Conservation (phyloP, 2,329 filamentous ascomycete species). For the Emergomyces orientalis region DNA sequence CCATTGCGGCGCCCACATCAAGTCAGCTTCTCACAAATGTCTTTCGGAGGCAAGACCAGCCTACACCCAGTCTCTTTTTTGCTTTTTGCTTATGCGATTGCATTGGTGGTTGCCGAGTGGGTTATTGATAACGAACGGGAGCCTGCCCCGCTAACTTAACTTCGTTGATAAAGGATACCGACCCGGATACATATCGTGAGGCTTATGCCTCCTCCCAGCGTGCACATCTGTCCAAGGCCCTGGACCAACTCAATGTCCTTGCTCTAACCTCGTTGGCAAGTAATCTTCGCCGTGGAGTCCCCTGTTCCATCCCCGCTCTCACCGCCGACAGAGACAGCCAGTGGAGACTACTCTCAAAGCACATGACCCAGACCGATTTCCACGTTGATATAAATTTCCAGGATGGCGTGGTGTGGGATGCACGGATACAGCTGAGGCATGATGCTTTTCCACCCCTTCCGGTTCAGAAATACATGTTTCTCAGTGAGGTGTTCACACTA, state of each 20-base stretch:
- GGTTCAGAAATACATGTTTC: slow-evolving; percentile 6
- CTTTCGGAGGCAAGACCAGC: slow-evolving; percentile 5
- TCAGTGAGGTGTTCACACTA: slow-evolving; percentile 4
- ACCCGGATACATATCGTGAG: background rate
- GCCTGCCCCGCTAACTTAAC: slow-evolving; percentile 1
- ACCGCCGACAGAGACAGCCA: background rate
- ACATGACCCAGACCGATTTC: background rate
- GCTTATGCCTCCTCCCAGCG: background rate
- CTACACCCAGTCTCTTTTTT: background rate
- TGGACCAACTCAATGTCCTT: background rate
- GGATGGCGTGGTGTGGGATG: slow-evolving; percentile 7
- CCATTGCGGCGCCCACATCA: slow-evolving; percentile 4
- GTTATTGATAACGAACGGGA: background rate
- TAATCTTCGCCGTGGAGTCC: slow-evolving; percentile 3
- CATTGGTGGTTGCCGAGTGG: background rate
- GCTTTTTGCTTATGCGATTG: background rate
- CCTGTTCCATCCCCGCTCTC: slow-evolving; percentile 4
- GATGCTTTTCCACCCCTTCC: slow-evolving; percentile 3
- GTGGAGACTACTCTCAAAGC: background rate
- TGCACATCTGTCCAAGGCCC: background rate
- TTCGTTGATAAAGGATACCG: slow-evolving; percentile 2
- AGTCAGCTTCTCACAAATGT: slow-evolving; percentile 9
- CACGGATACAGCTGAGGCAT: slow-evolving; percentile 2
- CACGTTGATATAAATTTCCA: slow-evolving; percentile 7
- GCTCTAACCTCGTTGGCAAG: slow-evolving; percentile 4